Evolutionary conservation across 768 basidiomycete species (phyloP).

Genomic region (Collybia nuda): DNA sequence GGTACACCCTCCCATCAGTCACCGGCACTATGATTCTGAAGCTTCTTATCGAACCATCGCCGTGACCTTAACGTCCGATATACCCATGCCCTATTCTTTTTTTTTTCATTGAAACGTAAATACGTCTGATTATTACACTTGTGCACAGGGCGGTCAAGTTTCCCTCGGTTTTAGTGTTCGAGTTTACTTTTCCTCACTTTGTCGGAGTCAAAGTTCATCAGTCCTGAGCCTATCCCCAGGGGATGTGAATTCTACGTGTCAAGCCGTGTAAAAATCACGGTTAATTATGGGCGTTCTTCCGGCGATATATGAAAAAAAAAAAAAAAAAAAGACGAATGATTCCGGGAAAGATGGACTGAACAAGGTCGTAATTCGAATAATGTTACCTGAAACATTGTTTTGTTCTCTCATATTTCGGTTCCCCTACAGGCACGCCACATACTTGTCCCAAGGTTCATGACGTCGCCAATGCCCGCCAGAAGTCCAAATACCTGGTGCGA

Average conservation of each 20-base stretch:
- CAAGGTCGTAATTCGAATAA: slow-evolving; percentile 3
- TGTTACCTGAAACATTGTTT: slow-evolving; percentile 10
- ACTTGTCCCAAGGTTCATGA: too few species aligned
- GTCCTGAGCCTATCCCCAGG: too few species aligned
- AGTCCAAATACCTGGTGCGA: too few species aligned
- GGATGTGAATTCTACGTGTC: too few species aligned
- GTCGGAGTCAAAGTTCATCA: too few species aligned
- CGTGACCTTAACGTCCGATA: slow-evolving; percentile 18
- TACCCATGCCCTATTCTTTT: slow-evolving; percentile 12
- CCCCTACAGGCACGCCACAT: slow-evolving; percentile 13
- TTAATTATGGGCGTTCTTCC: slow-evolving; percentile 6
- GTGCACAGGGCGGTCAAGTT: too few species aligned
- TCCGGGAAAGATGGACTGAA: slow-evolving; percentile 4
- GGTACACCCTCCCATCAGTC: slow-evolving; percentile 44
- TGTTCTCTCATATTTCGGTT: slow-evolving; percentile 9
- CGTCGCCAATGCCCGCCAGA: too few species aligned
- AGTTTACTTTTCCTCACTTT: too few species aligned
- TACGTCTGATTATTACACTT: neutral
- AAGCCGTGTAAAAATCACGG: neutral
- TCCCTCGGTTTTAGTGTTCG: too few species aligned
- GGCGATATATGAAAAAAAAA: slow-evolving; percentile 8
- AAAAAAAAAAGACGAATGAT: slow-evolving; percentile 6
- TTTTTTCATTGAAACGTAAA: slow-evolving; percentile 11
- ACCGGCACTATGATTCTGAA: too few species aligned
- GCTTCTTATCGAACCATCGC: slow-evolving; percentile 38